Evolutionary conservation across 1,284 basidiomycete species (phyloP).

Genomic region (Cutaneotrichosporon mucoides): DNA sequence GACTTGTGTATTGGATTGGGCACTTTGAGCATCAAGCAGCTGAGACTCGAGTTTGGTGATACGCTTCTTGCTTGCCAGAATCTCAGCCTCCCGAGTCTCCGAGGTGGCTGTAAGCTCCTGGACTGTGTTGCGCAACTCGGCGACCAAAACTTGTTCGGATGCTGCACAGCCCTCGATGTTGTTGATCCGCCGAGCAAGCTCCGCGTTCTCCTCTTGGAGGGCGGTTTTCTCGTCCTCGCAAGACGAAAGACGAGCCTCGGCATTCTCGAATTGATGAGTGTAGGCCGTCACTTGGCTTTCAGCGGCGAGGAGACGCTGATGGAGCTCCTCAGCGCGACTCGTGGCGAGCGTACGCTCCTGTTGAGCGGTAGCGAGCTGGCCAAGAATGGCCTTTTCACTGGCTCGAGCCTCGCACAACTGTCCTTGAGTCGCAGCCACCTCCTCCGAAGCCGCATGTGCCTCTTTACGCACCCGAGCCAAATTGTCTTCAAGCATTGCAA

Average conservation of each 20-base stretch:
- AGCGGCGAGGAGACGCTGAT: no score
- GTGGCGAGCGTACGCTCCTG: no score
- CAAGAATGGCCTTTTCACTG: background rate
- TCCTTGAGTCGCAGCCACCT: background rate
- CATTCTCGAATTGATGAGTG: no score
- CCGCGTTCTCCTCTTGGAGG: background rate
- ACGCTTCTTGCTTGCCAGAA: background rate
- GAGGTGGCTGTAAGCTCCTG: background rate
- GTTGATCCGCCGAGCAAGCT: background rate
- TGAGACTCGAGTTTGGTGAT: background rate
- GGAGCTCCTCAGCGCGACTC: no score
- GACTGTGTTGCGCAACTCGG: background rate
- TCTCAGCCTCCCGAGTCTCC: background rate
- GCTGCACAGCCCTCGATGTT: background rate
- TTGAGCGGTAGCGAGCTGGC: no score
- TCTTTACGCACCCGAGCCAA: constrained; percentile 13
- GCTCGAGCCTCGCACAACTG: background rate
- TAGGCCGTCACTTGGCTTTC: no score
- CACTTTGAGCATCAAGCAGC: background rate
- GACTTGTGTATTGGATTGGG: background rate
- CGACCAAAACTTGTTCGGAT: background rate
- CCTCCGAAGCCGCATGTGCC: constrained; percentile 4
- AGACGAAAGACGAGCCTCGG: background rate
- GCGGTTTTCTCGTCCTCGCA: background rate
- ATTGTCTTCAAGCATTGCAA: constrained; percentile 12